Evolutionary conservation across 129 eudicot genomes (phyloP).

Genomic region (Flaveria ramosissima): DNA sequence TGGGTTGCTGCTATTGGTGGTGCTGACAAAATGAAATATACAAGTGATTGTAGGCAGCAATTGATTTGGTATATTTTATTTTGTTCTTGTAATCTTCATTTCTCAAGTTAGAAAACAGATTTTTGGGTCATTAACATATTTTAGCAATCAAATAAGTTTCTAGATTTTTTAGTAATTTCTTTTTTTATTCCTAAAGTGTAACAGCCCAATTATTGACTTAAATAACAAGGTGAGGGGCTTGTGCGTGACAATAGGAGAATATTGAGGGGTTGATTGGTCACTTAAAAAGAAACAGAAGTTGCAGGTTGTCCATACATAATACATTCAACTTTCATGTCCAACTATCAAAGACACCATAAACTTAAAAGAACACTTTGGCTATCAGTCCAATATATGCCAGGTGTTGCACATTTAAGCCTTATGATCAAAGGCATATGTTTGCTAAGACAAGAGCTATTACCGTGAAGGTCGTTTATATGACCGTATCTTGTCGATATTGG

Average conservation of each 20-base stretch:
- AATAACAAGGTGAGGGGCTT: neutral
- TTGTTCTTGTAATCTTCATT: conserved; percentile 1
- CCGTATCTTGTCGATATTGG: too few species aligned
- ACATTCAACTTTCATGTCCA: too few species aligned
- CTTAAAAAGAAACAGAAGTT: too few species aligned
- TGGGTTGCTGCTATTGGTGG: conserved; percentile 19
- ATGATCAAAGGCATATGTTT: too few species aligned
- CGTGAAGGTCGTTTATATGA: too few species aligned
- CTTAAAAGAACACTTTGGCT: too few species aligned
- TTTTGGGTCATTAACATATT: conserved; percentile 16
- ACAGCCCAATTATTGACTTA: neutral
- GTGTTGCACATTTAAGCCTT: too few species aligned
- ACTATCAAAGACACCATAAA: too few species aligned
- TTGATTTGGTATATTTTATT: conserved; percentile 10
- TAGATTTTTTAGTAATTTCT: neutral
- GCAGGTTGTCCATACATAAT: too few species aligned
- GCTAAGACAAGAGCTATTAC: too few species aligned
- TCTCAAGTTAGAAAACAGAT: neutral
- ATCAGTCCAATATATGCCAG: too few species aligned
- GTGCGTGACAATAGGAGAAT: neutral
- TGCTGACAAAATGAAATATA: conserved; percentile 22
- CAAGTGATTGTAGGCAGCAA: conserved; percentile 22
- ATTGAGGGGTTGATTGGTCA: too few species aligned
- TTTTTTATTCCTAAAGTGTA: neutral
- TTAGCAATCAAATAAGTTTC: neutral